Evolutionary conservation across 148 eudicot species (phyloP).

Genomic region (Rhododendron simsii): DNA sequence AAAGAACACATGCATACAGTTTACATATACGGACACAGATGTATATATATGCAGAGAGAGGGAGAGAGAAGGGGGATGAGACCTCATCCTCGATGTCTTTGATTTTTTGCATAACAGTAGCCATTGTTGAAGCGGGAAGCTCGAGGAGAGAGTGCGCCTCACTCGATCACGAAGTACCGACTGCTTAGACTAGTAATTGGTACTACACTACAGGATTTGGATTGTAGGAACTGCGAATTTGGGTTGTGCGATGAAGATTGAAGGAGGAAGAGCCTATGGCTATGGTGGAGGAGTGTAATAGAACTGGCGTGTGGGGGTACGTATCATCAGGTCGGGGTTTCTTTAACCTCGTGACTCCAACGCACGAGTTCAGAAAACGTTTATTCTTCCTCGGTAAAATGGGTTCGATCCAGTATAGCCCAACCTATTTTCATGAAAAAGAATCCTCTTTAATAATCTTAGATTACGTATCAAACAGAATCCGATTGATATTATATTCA

Average conservation of each 20-base stretch:
- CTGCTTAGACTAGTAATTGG: background rate
- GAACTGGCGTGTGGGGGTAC: too few species aligned
- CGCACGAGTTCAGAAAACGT: too few species aligned
- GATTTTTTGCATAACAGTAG: slow-evolving; percentile 99
- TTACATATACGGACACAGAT: background rate
- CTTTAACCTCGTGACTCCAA: too few species aligned
- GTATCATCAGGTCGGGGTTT: too few species aligned
- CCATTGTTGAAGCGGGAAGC: slow-evolving; percentile 37
- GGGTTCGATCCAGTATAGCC: too few species aligned
- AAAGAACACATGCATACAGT: background rate
- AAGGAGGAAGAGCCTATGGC: background rate
- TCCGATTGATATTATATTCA: too few species aligned
- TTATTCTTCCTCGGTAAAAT: too few species aligned
- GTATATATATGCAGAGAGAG: background rate
- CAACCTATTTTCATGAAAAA: too few species aligned
- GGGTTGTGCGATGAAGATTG: background rate
- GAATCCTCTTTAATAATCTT: too few species aligned
- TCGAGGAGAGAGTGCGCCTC: too few species aligned
- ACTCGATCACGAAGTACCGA: background rate
- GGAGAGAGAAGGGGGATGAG: background rate
- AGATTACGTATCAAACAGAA: too few species aligned
- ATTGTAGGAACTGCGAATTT: background rate
- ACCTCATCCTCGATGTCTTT: slow-evolving; percentile 99
- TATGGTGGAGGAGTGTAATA: background rate
- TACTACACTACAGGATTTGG: background rate